A percentile compares a stretch with the other conserved stretches of the same genome.
phyloP scores from a whole-genome alignment of 2,329 filamentous ascomycete species.

The Botrytis fabae region DNA sequence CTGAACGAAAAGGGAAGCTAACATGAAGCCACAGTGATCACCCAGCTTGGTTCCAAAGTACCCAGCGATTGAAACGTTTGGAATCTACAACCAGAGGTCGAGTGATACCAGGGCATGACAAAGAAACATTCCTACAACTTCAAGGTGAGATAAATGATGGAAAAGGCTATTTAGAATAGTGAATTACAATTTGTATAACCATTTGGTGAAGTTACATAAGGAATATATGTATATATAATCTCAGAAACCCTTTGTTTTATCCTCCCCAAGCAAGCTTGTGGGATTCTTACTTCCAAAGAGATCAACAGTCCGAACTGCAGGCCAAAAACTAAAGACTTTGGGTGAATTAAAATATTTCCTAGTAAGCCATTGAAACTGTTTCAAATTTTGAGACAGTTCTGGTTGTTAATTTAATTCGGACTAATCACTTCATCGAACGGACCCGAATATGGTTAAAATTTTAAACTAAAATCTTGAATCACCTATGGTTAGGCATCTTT shows the following conservation, averaged over 20 bases:
- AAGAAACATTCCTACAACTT: slow-evolving; percentile 35
- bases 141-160: slow-evolving; percentile 35
- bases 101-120: slow-evolving; percentile 37
- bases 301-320: neutral
- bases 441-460: neutral
- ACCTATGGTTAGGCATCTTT: neutral
- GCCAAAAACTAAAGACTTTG: neutral
- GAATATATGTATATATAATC: neutral
- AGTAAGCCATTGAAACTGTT: neutral
- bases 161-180: slow-evolving; percentile 20
- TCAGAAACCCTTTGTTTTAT: neutral
- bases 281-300: neutral
- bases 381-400: neutral
- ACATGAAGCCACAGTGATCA: slow-evolving; percentile 35
- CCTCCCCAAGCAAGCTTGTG: neutral
- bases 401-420: neutral
- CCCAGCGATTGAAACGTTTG: slow-evolving; percentile 39
- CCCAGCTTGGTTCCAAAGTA: slow-evolving; percentile 41
- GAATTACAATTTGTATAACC: neutral
- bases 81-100: slow-evolving; percentile 37
- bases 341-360: neutral
- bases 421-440: neutral
- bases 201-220: neutral
- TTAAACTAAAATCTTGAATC: neutral
- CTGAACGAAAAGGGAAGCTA: neutral